Evolutionary conservation across 73 alveolate species (phyloP).

Genomic region (Durusdinium trenchii): DNA sequence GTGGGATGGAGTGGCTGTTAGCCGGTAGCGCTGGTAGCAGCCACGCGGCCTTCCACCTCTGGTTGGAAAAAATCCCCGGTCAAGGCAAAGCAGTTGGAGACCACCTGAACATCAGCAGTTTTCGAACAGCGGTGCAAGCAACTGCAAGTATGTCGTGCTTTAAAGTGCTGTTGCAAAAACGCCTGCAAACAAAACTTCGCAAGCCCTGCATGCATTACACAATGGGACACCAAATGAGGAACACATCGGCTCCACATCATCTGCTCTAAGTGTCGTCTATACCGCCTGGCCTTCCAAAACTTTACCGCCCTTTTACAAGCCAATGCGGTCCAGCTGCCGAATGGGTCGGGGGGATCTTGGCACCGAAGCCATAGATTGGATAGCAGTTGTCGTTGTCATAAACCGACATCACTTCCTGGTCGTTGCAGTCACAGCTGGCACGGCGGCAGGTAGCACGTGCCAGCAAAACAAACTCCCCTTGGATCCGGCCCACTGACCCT

Average conservation of each 20-base stretch:
- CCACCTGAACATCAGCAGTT: not conserved
- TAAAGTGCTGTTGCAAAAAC: too few species aligned
- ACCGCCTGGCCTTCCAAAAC: too few species aligned
- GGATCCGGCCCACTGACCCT: too few species aligned
- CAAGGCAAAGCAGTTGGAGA: conserved; percentile 87
- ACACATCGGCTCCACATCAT: too few species aligned
- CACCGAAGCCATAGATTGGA: conserved; percentile 92
- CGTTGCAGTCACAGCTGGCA: too few species aligned
- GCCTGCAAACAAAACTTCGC: too few species aligned
- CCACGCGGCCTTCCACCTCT: conserved; percentile 47
- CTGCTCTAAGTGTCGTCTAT: too few species aligned
- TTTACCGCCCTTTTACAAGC: not conserved
- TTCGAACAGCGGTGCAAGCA: not conserved
- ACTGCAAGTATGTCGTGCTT: too few species aligned
- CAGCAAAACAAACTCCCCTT: too few species aligned
- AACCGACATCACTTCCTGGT: conserved; percentile 86
- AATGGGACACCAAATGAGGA: too few species aligned
- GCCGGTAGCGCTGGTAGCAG: not conserved
- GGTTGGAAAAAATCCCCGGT: conserved; percentile 88
- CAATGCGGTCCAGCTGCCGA: conserved; percentile 3
- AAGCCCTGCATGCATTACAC: too few species aligned
- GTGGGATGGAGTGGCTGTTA: not conserved
- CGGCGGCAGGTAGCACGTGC: too few species aligned
- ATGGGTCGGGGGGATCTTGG: conserved; percentile 82
- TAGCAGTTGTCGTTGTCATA: conserved; percentile 79